Evolutionary conservation across 2,329 filamentous ascomycete genomes (phyloP).

Genomic region (Xylariales sp.): DNA sequence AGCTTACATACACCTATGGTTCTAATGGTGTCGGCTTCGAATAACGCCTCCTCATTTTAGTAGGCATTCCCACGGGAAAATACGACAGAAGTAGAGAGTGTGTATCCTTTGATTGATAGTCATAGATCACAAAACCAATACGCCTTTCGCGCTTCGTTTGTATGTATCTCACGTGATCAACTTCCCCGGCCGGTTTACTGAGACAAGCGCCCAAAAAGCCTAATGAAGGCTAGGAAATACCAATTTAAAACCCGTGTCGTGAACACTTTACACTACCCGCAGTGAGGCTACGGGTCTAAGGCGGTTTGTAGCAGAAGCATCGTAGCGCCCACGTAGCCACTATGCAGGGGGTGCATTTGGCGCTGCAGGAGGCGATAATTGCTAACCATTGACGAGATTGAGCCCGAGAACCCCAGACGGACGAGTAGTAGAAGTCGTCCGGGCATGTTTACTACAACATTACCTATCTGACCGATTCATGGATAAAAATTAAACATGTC

Average conservation of each 20-base stretch:
- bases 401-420: too few relatives aligned
- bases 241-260: neutral
- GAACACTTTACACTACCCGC: neutral
- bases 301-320: conserved; percentile 3
- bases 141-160: neutral
- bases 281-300: neutral
- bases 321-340: conserved; percentile 17
- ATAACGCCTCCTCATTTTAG: neutral
- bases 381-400: conserved; percentile 1
- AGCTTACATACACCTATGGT: neutral
- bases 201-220: neutral
- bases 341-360: conserved; percentile 25
- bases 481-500: too few relatives aligned
- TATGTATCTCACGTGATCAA: conserved; percentile 16
- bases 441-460: neutral
- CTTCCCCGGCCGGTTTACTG: neutral
- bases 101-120: neutral
- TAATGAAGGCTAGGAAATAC: neutral
- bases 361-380: conserved; percentile 7
- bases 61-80: neutral
- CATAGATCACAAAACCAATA: neutral
- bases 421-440: too few relatives aligned
- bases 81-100: neutral
- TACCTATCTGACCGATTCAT: neutral
- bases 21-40: neutral